Base-by-base conservation (phyloP, 768 basidiomycete genomes). In the Kwoniella sp. region DNA sequence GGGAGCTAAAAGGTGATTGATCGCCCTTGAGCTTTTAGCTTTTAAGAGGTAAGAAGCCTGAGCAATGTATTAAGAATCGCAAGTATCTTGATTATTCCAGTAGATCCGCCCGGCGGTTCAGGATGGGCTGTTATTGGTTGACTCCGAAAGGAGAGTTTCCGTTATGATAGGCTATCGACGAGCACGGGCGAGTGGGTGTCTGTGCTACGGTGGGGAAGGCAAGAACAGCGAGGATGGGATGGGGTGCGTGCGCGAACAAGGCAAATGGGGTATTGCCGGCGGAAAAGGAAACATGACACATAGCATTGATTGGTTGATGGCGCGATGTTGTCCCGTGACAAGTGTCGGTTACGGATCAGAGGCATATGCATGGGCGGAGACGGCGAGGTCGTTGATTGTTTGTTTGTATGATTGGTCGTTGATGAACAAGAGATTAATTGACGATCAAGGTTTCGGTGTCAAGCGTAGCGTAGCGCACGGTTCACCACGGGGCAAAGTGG, bases 81-180 rank as follows among this genome's bases (percentile, higher is more conserved):
- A n/a, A n/a, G n/a, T n/a, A n/a, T n/a, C n/a, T n/a, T n/a, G n/a
- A 13, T 45, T 45, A 17, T 45, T 45, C 41, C 41, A 45, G 41
- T 45, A 60, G 58, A 25, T 60, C 58, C 58, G 58, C 58, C 58
- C 58, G 58, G 17, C 25, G 28, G 29, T 51, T 12, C 17, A 28
- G 26, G 31, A 48, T 41, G 29, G 25, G 54, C 17, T 55, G n/a
- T 34, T 26, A 34, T 28, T 34, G 38, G 9, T 41, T 30, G n/a
- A 38, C 22, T 13, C 11, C 41, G 28, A 28, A 28, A 58, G 23
- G 22, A 12, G 38, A 12, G 52, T 20, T 5, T 51, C 58, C 58
- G 58, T 11, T 52, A 31, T 51, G 58, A 60, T 51, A 60, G 58
- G 58, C 50, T 45, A 52, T 37, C 29, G 41, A 45, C 8, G 4